Evolutionary conservation across 352 stramenopile species (phyloP).

Genomic region (Phytophthora europaea): DNA sequence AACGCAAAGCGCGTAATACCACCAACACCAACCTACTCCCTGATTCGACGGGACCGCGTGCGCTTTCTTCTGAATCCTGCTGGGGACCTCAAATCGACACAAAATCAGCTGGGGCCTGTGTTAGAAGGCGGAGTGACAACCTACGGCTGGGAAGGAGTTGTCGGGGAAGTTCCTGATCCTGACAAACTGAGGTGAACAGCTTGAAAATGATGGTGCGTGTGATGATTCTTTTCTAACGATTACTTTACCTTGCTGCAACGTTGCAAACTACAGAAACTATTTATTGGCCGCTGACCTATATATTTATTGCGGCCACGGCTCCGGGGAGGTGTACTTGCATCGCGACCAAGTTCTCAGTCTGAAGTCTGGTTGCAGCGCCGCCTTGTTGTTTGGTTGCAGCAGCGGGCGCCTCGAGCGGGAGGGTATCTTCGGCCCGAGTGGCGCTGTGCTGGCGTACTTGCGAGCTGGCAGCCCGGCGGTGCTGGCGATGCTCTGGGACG

Average conservation of each 20-base stretch:
- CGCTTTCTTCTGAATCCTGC: constrained; percentile 81
- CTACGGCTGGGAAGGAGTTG: constrained; percentile 65
- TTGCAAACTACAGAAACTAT: constrained; percentile 39
- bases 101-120: constrained; percentile 67
- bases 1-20: constrained; percentile 28
- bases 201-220: not conserved
- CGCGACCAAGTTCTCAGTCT: constrained; percentile 78
- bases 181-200: constrained; percentile 60
- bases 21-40: not conserved
- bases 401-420: constrained; percentile 91
- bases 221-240: not conserved
- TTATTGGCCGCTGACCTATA: constrained; percentile 88
- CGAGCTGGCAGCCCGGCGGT: constrained; percentile 93
- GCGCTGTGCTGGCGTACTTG: constrained; percentile 96
- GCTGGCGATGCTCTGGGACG: constrained; percentile 99
- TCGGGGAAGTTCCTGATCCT: constrained; percentile 59
- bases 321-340: constrained; percentile 94
- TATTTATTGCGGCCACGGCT: constrained; percentile 98
- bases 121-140: constrained; percentile 40
- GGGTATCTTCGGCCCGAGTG: constrained; percentile 95
- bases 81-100: constrained; percentile 75
- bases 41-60: constrained; percentile 45
- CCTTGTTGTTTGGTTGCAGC: constrained; percentile 98
- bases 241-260: not conserved
- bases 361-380: constrained; percentile 65